Percentiles rank a stretch among this genome's conserved stretches.
Evolutionary conservation across 2,329 filamentous ascomycete species (phyloP).

Genomic region (Exophiala mesophila): DNA sequence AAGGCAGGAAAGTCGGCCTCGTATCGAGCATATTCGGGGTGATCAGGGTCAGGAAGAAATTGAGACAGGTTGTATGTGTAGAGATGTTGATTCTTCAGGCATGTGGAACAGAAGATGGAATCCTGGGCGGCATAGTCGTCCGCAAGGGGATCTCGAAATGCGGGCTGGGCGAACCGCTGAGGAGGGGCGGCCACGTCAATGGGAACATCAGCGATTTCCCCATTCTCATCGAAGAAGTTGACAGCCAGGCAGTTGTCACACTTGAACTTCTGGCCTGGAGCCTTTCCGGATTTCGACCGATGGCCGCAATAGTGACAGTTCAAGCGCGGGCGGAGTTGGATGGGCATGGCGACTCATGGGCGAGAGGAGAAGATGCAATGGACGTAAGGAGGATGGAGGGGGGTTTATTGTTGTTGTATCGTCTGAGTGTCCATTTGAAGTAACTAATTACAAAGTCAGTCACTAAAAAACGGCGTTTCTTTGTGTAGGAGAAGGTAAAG

Average conservation of each 20-base stretch:
- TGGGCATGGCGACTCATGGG: constrained; percentile 33
- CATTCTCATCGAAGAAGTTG: constrained; percentile 87
- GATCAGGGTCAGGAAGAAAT: constrained; percentile 63
- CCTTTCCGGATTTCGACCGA: constrained; percentile 36
- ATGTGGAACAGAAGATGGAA: constrained; percentile 65
- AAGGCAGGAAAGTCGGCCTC: constrained; percentile 67
- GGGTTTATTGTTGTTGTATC: too few relatives aligned
- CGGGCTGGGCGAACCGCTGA: constrained; percentile 44
- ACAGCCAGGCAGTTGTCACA: constrained; percentile 77
- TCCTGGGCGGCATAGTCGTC: constrained; percentile 23
- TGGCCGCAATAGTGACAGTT: constrained; percentile 81
- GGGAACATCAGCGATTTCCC: constrained; percentile 84
- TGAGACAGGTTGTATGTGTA: constrained; percentile 71
- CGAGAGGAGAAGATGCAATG: neutral
- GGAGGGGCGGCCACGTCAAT: constrained; percentile 47
- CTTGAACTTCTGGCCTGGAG: constrained; percentile 59
- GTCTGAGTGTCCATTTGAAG: too few relatives aligned
- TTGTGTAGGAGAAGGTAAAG: too few relatives aligned
- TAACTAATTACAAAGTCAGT: too few relatives aligned
- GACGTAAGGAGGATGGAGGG: neutral
- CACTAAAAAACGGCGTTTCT: too few relatives aligned
- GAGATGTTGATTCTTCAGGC: constrained; percentile 83
- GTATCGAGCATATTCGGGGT: constrained; percentile 65
- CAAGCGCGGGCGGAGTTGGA: constrained; percentile 45
- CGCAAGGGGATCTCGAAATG: constrained; percentile 28